Base-by-base conservation (phyloP, 257 asterid genomes). In the Nyctanthes arbortristis region DNA sequence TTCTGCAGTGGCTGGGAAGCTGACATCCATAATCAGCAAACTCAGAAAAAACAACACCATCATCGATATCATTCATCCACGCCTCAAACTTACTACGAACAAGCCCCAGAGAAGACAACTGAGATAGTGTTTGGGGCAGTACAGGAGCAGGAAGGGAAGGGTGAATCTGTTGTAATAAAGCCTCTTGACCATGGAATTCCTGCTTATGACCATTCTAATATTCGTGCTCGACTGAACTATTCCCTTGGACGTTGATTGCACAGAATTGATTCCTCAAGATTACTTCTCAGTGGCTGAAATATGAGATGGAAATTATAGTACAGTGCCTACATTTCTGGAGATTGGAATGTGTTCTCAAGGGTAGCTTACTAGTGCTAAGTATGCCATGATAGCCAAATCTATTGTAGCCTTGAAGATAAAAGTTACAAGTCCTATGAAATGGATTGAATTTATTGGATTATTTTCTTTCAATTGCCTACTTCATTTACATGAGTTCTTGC, bases 121-220 rank as follows among this genome's bases (percentile, higher is more conserved):
- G 97, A 94, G 80, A 84, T 89, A 7, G 84, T 94, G 10, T 94
- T 91, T 45, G 97, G 97, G 61, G 98, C 96, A 10, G 90, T 91
- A 57, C 97, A 93, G 55, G 96, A 81, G 74, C 90, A 82, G 30
- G 91, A 81, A 55, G 80, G 79, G 14, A 66, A 20, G 70, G 63
- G 37, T 5, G 85, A 78, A 52, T 43, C 67, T 34, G 71, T 81
- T 75, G 88, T 87, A 16, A 88, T 93, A 60, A 90, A 72, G 85
- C 97, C 97, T 63, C 65, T 88, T 67, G 96, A 88, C 47, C 84
- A 87, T 66, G 93, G 80, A 5, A 65, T 73, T 52, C 75, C 82
- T 12, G 24, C 37, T 14, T 78, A 85, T 37, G 86, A 84, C 40
- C 78, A 73, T 31, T 82, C 58, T 0, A 72, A 74, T 29, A 18